These are phyloP conservation scores for Linum trigynum DNA, from an alignment of 345 rosid species.

Conservation along the genomic window DNA sequence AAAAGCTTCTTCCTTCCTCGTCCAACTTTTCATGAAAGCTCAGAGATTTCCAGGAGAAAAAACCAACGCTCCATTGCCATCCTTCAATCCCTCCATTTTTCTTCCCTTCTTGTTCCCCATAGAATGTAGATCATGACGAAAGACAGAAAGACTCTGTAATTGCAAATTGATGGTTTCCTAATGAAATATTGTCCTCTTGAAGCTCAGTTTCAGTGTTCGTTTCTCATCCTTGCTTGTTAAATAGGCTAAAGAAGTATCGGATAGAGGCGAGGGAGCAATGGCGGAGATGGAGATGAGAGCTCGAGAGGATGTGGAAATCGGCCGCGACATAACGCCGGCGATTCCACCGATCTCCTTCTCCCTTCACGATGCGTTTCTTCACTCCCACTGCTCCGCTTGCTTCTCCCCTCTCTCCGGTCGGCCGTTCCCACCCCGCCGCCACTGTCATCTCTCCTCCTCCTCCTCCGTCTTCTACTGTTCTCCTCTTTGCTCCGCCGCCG, in stretches of 20 bases:
- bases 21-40: background rate
- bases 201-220: too few relatives aligned
- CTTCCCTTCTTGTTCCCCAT: too few relatives aligned
- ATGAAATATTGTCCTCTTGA: background rate
- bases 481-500: slow-evolving; percentile 28
- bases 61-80: background rate
- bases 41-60: background rate
- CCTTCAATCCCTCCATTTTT: background rate
- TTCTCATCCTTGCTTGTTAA: background rate
- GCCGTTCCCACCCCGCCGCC: background rate
- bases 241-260: too few relatives aligned
- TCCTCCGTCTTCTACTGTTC: slow-evolving; percentile 27
- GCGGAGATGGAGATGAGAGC: slow-evolving; percentile 40
- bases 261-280: too few relatives aligned
- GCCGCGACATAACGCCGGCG: slow-evolving; percentile 42
- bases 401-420: slow-evolving; percentile 28
- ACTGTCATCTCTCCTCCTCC: slow-evolving; percentile 2
- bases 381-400: slow-evolving; percentile 46
- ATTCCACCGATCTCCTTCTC: slow-evolving; percentile 44
- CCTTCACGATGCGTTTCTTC: slow-evolving; percentile 44
- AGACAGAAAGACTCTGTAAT: background rate
- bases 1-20: background rate
- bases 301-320: slow-evolving; percentile 29
- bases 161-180: background rate
- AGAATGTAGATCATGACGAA: too few relatives aligned